Percentiles rank a stretch among this genome's conserved stretches.
These are phyloP conservation scores for Tetraselmis striata DNA, from an alignment of 139 green algal species.

Conservation along the genomic window DNA sequence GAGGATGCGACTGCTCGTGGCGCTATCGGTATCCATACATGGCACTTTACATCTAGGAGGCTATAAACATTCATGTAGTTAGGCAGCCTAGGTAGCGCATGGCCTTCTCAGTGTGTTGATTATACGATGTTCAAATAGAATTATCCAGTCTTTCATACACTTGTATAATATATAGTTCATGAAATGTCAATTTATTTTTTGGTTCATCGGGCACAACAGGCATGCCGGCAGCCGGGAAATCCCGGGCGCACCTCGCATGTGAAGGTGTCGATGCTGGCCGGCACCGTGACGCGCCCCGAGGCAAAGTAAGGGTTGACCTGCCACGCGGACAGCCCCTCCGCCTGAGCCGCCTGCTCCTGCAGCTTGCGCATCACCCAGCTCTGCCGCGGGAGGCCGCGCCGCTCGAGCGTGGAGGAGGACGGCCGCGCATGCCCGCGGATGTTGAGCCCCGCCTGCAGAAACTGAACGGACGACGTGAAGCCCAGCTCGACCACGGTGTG, in stretches of 20 bases:
- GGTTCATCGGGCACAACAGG: too few species aligned
- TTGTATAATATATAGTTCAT: too few species aligned
- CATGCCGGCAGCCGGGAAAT: too few species aligned
- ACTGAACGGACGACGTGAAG: constrained; percentile 64
- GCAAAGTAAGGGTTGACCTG: constrained; percentile 75
- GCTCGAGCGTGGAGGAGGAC: background rate
- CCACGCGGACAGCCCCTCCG: constrained; percentile 66
- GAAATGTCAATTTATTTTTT: too few species aligned
- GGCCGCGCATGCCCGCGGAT: background rate
- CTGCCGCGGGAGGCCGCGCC: background rate
- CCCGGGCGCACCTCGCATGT: constrained; percentile 27
- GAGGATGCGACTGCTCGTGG: too few species aligned
- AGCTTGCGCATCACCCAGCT: constrained; percentile 47
- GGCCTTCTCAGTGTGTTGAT: too few species aligned
- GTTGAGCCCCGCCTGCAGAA: constrained; percentile 72
- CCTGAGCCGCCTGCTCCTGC: constrained; percentile 43
- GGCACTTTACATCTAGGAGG: too few species aligned
- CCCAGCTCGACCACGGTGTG: constrained; percentile 72
- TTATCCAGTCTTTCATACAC: too few species aligned
- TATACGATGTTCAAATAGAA: too few species aligned
- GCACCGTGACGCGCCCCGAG: constrained; percentile 70
- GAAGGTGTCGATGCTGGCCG: constrained; percentile 68
- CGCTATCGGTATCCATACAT: too few species aligned
- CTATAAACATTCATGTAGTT: too few species aligned
- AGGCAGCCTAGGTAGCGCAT: too few species aligned